These are phyloP conservation scores for Saturnispora gosingensis DNA, from an alignment of 805 yeast species.

Conservation along the genomic window DNA sequence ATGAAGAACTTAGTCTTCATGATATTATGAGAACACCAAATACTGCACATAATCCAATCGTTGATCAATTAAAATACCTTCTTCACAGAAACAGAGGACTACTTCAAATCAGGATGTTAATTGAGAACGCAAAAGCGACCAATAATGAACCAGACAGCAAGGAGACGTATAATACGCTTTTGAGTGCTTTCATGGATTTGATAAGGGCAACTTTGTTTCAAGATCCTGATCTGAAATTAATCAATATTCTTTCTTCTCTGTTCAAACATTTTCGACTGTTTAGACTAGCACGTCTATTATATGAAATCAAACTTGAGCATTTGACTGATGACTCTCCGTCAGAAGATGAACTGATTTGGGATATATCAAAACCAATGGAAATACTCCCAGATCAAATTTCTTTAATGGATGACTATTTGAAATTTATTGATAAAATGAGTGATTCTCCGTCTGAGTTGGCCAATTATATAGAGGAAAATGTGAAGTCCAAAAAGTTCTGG, in stretches of 20 bases:
- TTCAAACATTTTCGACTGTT: conserved; percentile 40
- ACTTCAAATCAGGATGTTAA: conserved; percentile 37
- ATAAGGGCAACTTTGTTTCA: conserved; percentile 55
- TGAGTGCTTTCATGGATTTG: conserved; percentile 45
- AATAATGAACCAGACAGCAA: neutral
- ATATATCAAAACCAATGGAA: conserved; percentile 14
- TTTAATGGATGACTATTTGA: conserved; percentile 17
- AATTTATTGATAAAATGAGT: conserved; percentile 13
- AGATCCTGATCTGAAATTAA: conserved; percentile 53
- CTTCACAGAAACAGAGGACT: conserved; percentile 78
- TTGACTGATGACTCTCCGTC: conserved; percentile 21
- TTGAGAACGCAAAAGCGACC: neutral
- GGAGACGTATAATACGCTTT: conserved; percentile 11
- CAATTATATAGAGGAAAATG: conserved; percentile 3
- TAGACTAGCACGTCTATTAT: conserved; percentile 42
- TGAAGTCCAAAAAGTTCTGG: conserved; percentile 5
- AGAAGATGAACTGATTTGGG: conserved; percentile 19
- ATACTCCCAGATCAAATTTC: conserved; percentile 26
- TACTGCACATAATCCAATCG: conserved; percentile 45
- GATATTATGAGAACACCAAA: conserved; percentile 49
- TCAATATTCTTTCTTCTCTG: conserved; percentile 41
- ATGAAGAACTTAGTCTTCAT: conserved; percentile 54
- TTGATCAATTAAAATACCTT: conserved; percentile 65
- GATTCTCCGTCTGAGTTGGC: conserved; percentile 13
- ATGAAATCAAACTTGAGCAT: conserved; percentile 50